These are phyloP conservation scores for Elsinoe perseae DNA, from an alignment of 2,329 filamentous ascomycete species.

Conservation along the genomic window DNA sequence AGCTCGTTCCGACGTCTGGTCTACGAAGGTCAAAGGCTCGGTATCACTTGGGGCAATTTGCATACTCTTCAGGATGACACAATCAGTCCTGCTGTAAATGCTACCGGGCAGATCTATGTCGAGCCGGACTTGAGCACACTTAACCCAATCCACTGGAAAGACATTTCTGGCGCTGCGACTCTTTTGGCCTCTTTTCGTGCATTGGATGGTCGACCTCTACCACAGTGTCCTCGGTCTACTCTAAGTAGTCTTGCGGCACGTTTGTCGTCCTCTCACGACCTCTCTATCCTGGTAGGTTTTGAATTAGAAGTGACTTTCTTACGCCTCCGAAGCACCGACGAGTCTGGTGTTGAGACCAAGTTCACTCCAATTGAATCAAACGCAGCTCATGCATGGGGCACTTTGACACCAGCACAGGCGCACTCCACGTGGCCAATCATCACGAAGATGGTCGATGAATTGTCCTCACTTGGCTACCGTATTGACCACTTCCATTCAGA, in stretches of 20 bases:
- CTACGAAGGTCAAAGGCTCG: constrained; percentile 37
- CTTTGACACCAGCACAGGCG: constrained; percentile 55
- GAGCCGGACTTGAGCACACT: constrained; percentile 59
- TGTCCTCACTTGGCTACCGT: constrained; percentile 56
- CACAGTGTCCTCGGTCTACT: constrained; percentile 52
- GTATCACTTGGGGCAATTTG: constrained; percentile 57
- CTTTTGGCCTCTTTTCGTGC: constrained; percentile 61
- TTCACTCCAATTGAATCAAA: constrained; percentile 48
- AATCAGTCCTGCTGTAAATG: constrained; percentile 45
- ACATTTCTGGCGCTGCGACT: constrained; percentile 49
- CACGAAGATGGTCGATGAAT: constrained; percentile 55
- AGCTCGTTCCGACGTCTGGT: constrained; percentile 34
- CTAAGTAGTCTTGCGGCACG: constrained; percentile 43
- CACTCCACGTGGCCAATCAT: constrained; percentile 51
- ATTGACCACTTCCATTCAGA: constrained; percentile 71
- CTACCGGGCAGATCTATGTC: constrained; percentile 59
- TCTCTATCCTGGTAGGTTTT: constrained; percentile 63
- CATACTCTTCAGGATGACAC: constrained; percentile 62
- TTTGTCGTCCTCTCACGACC: constrained; percentile 44
- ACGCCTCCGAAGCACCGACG: constrained; percentile 31
- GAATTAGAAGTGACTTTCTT: constrained; percentile 76
- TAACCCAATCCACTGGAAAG: constrained; percentile 42
- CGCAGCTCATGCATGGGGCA: constrained; percentile 58
- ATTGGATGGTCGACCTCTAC: constrained; percentile 43
- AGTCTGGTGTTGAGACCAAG: neutral